Evolutionary conservation across 2,329 filamentous ascomycete species (phyloP), one percentile per base, ranked within the genome.

Genomic region (Monilinia vaccinii-corymbosi): DNA sequence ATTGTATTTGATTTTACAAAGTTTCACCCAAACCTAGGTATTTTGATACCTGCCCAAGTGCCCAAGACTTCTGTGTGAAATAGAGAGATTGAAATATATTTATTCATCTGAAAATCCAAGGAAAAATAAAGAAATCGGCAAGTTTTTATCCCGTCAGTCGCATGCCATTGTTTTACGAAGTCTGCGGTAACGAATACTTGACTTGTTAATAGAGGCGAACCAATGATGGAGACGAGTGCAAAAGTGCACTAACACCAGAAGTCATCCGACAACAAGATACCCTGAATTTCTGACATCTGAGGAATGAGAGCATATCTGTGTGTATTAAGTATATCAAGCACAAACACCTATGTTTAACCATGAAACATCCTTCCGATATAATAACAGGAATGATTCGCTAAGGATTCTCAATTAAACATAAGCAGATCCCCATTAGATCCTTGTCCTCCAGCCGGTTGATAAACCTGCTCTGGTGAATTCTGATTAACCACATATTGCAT

Each of bases 401-500:
- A 34, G 11, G 31, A 23, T 28, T 55, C 32, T 55, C 51, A 55
- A 55, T 55, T 55, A 60, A 60, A 60, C 45, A 49, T 56, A 56
- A 92, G 75, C 73, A 92, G 75, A 75, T 92, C 88, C 9, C 86
- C 86, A 65, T 89, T 89, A 65, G 79, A 81, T 11, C 80, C 81
- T 28, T 78, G 79, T 50, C 83, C 85, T 65, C 82, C 81, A 28
- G 83, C 81, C 14, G 86, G 86, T 71, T 89, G 86, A 70, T 91
- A 86, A 42, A 87, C 82, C 63, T 89, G 85, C 73, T 95, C 84
- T 47, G 87, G 86, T 61, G 86, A 85, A 68, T 90, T 89, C 70
- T 93, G 90, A 72, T 87, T 95, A 51, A 95, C 91, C 55, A 95
- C 86, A 69, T 86, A 86, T 56, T 79, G 80, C 61, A 78, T 76